Evolutionary conservation across 495 filamentous ascomycete species (phyloP).

Genomic region (Xylaria venustula): DNA sequence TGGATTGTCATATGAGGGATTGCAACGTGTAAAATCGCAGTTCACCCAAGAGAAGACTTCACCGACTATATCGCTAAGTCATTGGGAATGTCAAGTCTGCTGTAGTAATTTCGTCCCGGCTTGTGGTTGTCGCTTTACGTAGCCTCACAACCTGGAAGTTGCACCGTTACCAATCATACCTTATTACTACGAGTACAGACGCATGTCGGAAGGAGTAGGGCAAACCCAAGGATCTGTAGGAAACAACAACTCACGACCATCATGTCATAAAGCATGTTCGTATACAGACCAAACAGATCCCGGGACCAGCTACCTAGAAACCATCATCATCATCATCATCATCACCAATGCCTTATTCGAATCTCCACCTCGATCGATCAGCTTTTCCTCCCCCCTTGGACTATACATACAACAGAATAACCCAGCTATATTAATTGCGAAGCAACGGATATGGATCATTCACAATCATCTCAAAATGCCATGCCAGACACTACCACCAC

Average conservation of each 20-base stretch:
- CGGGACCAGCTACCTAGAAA: not conserved
- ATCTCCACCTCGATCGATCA: not conserved
- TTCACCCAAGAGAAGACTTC: no score
- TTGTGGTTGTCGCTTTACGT: not conserved
- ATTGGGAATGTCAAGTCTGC: no score
- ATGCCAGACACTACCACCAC: constrained; percentile 16
- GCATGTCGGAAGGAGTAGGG: not conserved
- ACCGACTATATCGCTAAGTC: no score
- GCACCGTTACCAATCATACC: not conserved
- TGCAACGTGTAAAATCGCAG: no score
- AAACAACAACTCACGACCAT: not conserved
- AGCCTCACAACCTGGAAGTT: not conserved
- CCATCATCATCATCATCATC: not conserved
- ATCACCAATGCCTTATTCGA: not conserved
- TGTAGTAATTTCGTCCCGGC: no score
- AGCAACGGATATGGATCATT: constrained; percentile 14
- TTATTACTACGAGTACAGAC: not conserved
- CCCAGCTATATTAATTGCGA: not conserved
- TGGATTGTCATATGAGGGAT: no score
- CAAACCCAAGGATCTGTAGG: not conserved
- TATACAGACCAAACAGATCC: not conserved
- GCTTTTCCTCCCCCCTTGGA: not conserved
- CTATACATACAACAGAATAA: constrained; percentile 17
- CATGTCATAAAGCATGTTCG: not conserved
- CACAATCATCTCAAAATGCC: constrained; percentile 17